A percentile compares a stretch with the other conserved stretches of the same genome.
These are phyloP conservation scores for Pichia paraexigua DNA, from an alignment of 805 yeast genomes.

Conservation along the genomic window DNA sequence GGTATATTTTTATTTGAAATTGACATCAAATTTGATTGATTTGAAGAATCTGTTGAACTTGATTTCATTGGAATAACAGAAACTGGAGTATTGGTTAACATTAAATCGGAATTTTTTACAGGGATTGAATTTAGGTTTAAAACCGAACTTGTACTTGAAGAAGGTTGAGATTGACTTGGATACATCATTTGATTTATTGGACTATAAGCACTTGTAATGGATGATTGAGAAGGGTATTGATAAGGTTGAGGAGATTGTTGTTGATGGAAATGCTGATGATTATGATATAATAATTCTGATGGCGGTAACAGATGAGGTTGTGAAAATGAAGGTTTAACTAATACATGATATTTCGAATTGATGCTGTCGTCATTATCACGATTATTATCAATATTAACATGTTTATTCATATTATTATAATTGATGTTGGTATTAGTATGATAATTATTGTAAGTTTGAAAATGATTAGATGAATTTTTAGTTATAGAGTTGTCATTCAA, in stretches of 20 bases:
- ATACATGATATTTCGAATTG: neutral
- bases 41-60: neutral
- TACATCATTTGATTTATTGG: neutral
- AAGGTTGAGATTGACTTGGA: neutral
- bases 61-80: neutral
- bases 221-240: neutral
- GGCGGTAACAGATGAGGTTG: neutral
- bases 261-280: neutral
- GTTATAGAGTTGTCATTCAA: neutral
- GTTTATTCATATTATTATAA: too few species aligned
- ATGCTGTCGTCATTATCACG: too few species aligned
- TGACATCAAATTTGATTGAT: neutral
- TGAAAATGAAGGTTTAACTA: neutral
- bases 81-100: neutral
- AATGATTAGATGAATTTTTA: neutral
- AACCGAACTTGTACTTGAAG: neutral
- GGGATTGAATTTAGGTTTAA: neutral
- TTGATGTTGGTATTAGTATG: neutral
- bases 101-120: neutral
- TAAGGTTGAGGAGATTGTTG: neutral
- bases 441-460: neutral
- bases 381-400: too few species aligned
- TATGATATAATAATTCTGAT: neutral
- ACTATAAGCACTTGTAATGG: neutral
- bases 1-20: neutral